Evolutionary conservation across 2,329 filamentous ascomycete genomes (phyloP).

Genomic region (Diplodia intermedia): DNA sequence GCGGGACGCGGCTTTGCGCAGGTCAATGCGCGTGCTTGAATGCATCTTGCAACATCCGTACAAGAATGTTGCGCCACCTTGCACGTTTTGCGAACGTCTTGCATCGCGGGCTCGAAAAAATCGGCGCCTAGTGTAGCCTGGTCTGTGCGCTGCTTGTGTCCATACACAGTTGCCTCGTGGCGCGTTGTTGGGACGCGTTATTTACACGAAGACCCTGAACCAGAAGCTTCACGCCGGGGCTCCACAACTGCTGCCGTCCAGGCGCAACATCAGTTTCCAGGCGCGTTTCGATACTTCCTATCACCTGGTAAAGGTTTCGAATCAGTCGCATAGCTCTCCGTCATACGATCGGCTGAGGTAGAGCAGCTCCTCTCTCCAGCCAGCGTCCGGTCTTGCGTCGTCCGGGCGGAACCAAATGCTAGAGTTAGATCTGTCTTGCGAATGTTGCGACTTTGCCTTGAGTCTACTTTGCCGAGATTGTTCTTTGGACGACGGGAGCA

Average conservation of each 20-base stretch:
- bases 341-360: background rate
- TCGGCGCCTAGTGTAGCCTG: background rate
- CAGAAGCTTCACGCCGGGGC: background rate
- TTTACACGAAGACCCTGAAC: background rate
- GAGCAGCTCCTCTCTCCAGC: too few species aligned
- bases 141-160: background rate
- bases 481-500: too few species aligned
- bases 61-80: background rate
- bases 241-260: background rate
- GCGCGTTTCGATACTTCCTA: background rate
- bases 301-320: background rate
- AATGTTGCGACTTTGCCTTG: too few species aligned
- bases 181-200: background rate
- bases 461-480: too few species aligned
- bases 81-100: background rate
- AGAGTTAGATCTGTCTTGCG: too few species aligned
- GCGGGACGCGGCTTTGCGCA: conserved; percentile 11
- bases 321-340: background rate
- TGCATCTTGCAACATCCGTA: background rate
- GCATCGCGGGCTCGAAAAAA: background rate
- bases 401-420: too few species aligned
- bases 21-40: conserved; percentile 21
- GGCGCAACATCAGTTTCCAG: background rate
- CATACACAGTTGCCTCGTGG: background rate
- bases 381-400: too few species aligned